These are phyloP conservation scores for Psilocybe subaeruginosa DNA, from an alignment of 768 basidiomycete genomes.

Conservation along the genomic window DNA sequence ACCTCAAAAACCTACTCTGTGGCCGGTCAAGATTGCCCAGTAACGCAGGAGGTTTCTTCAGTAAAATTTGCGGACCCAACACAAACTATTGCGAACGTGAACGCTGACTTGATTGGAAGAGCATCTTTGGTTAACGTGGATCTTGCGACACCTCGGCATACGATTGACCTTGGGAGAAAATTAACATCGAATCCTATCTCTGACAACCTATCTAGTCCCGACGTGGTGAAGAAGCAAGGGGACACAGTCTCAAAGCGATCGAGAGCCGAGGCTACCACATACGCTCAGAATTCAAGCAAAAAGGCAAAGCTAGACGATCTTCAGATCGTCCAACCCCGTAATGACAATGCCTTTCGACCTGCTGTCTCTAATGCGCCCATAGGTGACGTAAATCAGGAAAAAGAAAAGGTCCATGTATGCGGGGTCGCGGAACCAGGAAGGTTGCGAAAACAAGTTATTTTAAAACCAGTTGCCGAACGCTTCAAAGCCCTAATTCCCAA, in stretches of 20 bases:
- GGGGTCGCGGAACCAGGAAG: background rate
- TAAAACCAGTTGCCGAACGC: background rate
- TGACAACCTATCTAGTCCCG: background rate
- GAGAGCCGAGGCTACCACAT: background rate
- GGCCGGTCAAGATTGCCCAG: background rate
- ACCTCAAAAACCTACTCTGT: background rate
- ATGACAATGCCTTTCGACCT: too few relatives aligned
- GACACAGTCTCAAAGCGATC: background rate
- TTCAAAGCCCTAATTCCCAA: constrained; percentile 4
- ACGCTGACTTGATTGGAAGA: background rate
- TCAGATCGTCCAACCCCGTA: background rate
- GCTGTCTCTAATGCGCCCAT: background rate
- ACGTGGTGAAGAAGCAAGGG: too few relatives aligned
- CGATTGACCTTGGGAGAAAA: too few relatives aligned
- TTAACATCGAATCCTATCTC: background rate
- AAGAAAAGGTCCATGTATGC: background rate
- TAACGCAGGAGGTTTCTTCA: background rate
- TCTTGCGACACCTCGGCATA: too few relatives aligned
- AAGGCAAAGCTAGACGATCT: background rate
- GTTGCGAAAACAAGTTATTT: background rate
- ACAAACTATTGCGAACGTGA: background rate
- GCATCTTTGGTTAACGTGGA: too few relatives aligned
- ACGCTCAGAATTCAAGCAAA: background rate
- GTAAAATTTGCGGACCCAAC: background rate
- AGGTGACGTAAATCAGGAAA: background rate